A percentile compares a stretch with the other conserved stretches of the same genome.
Conservation (phyloP, 495 filamentous ascomycete species). For the Penicillium steckii region DNA sequence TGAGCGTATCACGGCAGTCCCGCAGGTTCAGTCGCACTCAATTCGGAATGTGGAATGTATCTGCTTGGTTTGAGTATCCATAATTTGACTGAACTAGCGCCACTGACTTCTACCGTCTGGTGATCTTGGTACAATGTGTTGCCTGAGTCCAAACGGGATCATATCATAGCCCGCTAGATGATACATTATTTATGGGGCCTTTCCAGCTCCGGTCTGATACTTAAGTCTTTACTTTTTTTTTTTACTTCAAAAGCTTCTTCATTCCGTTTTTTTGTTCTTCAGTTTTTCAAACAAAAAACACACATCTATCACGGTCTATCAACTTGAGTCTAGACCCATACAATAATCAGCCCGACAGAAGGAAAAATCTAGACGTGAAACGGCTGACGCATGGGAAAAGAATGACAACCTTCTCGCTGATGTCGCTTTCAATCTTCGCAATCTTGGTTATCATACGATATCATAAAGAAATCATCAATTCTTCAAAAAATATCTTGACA, state of each 20-base stretch:
- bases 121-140: slow-evolving; percentile 20
- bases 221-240: slow-evolving; percentile 5
- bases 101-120: slow-evolving; percentile 9
- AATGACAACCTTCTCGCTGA: slow-evolving; percentile 37
- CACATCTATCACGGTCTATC: neutral
- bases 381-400: slow-evolving; percentile 18
- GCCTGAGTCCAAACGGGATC: slow-evolving; percentile 14
- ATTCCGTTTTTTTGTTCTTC: slow-evolving; percentile 12
- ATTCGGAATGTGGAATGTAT: slow-evolving; percentile 29
- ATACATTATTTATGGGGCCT: slow-evolving; percentile 14
- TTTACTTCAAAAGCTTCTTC: slow-evolving; percentile 19
- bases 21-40: slow-evolving; percentile 13
- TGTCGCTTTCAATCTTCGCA: slow-evolving; percentile 36
- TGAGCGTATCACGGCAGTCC: slow-evolving; percentile 30
- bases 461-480: slow-evolving; percentile 31
- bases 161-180: slow-evolving; percentile 9
- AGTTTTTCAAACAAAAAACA: no score
- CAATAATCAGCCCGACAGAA: neutral
- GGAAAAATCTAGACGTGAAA: slow-evolving; percentile 2
- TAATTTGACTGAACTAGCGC: slow-evolving; percentile 15
- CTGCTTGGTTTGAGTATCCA: slow-evolving; percentile 15
- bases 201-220: slow-evolving; percentile 3
- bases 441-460: slow-evolving; percentile 44
- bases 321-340: neutral
- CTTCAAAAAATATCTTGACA: slow-evolving; percentile 14